These are phyloP conservation scores for Xylariales sp. DNA, from an alignment of 2,329 filamentous ascomycete genomes.

Conservation along the genomic window DNA sequence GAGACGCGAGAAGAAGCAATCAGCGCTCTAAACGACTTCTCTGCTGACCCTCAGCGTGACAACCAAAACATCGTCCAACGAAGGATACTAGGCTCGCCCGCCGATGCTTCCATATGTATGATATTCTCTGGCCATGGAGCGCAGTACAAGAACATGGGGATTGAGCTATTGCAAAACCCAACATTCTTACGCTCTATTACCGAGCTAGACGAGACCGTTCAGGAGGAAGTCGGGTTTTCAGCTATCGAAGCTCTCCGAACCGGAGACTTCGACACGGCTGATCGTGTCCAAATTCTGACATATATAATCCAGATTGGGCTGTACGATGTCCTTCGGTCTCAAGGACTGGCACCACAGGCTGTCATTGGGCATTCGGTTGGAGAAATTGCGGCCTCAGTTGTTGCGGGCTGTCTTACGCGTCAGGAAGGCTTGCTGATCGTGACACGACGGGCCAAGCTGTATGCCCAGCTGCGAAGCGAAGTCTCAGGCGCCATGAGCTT, in stretches of 20 bases:
- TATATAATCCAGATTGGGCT: slow-evolving; percentile 54
- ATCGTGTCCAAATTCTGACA: slow-evolving; percentile 50
- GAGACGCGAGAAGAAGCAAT: slow-evolving; percentile 19
- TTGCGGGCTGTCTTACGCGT: slow-evolving; percentile 49
- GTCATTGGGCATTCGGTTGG: slow-evolving; percentile 57
- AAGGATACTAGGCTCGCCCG: slow-evolving; percentile 9
- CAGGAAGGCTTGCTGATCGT: slow-evolving; percentile 53
- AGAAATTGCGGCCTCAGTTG: slow-evolving; percentile 55
- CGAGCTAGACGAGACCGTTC: slow-evolving; percentile 44
- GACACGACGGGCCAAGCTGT: slow-evolving; percentile 48
- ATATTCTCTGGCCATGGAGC: slow-evolving; percentile 58
- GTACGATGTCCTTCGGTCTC: slow-evolving; percentile 46
- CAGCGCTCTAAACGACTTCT: slow-evolving; percentile 19
- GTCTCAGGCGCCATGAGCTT: slow-evolving; percentile 47
- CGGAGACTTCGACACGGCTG: slow-evolving; percentile 43
- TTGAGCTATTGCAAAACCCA: slow-evolving; percentile 49
- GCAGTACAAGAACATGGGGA: slow-evolving; percentile 56
- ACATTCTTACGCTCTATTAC: slow-evolving; percentile 45
- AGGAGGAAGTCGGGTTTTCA: slow-evolving; percentile 43
- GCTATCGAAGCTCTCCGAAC: slow-evolving; percentile 34
- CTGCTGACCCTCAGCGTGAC: slow-evolving; percentile 21
- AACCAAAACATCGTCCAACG: slow-evolving; percentile 18
- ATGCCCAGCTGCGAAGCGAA: slow-evolving; percentile 27
- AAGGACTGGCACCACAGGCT: slow-evolving; percentile 50
- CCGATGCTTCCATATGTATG: slow-evolving; percentile 31